These are phyloP conservation scores for Colletotrichum caudatum DNA, from an alignment of 2,329 filamentous ascomycete species.

Conservation along the genomic window DNA sequence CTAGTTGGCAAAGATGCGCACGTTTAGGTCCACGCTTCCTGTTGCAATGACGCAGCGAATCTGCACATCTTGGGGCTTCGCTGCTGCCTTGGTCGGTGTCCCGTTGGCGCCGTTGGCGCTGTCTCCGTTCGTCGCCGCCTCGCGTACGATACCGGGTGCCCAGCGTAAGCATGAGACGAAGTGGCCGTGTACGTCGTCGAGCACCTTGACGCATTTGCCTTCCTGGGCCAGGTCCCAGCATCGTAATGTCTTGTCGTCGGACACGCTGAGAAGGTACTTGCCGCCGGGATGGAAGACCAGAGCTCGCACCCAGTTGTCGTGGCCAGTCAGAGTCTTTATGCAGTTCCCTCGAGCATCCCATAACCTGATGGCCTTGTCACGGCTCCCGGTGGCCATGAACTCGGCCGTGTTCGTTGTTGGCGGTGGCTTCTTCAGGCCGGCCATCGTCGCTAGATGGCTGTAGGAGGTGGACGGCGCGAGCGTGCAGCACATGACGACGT, in stretches of 20 bases:
- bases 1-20: conserved; percentile 79
- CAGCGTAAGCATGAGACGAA: conserved; percentile 90
- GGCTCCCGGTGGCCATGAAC: conserved; percentile 87
- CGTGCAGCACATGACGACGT: conserved; percentile 86
- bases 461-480: conserved; percentile 87
- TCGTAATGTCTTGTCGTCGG: conserved; percentile 90
- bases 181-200: conserved; percentile 82
- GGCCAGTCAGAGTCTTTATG: conserved; percentile 85
- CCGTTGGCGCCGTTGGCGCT: conserved; percentile 58
- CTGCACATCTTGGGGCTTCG: conserved; percentile 63
- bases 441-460: conserved; percentile 78
- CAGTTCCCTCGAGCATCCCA: conserved; percentile 89
- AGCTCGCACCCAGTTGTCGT: conserved; percentile 93
- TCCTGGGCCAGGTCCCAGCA: conserved; percentile 96
- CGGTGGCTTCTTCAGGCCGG: conserved; percentile 86
- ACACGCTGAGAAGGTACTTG: conserved; percentile 86
- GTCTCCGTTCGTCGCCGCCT: conserved; percentile 56
- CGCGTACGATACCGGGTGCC: conserved; percentile 81
- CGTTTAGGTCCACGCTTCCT: conserved; percentile 83
- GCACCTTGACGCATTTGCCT: conserved; percentile 86
- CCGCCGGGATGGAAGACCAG: conserved; percentile 92
- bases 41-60: conserved; percentile 90
- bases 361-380: conserved; percentile 90
- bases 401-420: conserved; percentile 80
- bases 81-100: conserved; percentile 61